Conservation (phyloP, 768 basidiomycete genomes). For the Melanogaster broomeanus region DNA sequence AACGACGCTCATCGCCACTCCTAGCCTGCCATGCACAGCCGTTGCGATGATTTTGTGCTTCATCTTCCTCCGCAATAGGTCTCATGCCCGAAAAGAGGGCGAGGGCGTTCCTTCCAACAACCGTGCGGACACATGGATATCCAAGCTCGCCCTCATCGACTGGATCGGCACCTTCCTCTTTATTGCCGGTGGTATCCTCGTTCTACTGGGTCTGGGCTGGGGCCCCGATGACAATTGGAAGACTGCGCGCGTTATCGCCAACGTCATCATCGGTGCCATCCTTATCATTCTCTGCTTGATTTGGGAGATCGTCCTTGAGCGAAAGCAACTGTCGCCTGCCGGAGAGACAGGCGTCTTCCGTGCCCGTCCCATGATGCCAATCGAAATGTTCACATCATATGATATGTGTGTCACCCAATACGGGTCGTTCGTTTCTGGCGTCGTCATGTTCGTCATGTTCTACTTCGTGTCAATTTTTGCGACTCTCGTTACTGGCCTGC, state of each 20-base stretch:
- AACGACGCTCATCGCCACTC: neutral
- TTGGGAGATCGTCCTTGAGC: conserved; percentile 47
- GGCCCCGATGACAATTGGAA: conserved; percentile 46
- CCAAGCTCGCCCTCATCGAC: too few relatives aligned
- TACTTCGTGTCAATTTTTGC: conserved; percentile 57
- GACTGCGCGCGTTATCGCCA: too few relatives aligned
- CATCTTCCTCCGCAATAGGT: conserved; percentile 40
- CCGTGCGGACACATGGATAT: conserved; percentile 20
- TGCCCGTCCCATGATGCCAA: too few relatives aligned
- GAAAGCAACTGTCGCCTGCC: neutral
- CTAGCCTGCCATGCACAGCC: too few relatives aligned
- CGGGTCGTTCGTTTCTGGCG: conserved; percentile 44
- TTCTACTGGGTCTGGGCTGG: conserved; percentile 53
- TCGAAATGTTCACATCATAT: too few relatives aligned
- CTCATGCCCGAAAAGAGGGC: conserved; percentile 17
- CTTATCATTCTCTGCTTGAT: conserved; percentile 39
- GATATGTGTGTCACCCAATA: too few relatives aligned
- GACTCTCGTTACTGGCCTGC: conserved; percentile 43
- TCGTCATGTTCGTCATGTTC: conserved; percentile 54
- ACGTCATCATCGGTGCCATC: conserved; percentile 46
- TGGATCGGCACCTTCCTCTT: conserved; percentile 48
- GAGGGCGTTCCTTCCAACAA: conserved; percentile 9
- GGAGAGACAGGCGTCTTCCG: too few relatives aligned
- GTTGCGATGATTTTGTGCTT: conserved; percentile 43
- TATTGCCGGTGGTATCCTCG: conserved; percentile 43